Evolutionary conservation across 202 grass and related monocot species (phyloP), one percentile per base, ranked within the genome.

Genomic region (Schoenoplectus triqueter): DNA sequence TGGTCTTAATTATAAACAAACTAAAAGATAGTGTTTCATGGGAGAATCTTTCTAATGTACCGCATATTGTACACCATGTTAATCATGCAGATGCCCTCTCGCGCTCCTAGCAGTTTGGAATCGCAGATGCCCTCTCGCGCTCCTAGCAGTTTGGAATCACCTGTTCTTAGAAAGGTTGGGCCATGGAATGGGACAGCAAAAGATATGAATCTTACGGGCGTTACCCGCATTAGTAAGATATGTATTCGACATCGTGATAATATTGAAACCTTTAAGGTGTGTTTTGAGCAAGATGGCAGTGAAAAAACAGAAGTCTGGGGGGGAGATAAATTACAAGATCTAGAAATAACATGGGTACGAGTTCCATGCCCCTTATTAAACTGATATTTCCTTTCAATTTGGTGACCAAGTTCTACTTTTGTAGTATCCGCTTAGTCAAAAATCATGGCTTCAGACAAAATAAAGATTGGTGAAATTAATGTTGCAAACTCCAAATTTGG

Each of bases 251-350:
- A 91, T 85, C 60, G 85, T 10, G 69, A 31, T 19, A 15, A 84
- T 46, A 85, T 88, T 13, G 86, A 90, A 56, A 83, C 81, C 82
- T 40, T 89, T 20, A 82, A 67, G 10, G 69, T 93, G 3, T 49
- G 84, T 13, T 90, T 86, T 47, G 80, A 81, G 3, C 87, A 77
- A 3, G 45, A 70, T 68, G 84, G 82, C 59, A n/a, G 44, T 87
- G 84, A 93, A 73, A 83, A 83, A 83, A 89, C 84, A 41, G 76
- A 87, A 78, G 73, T 84, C 13, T 91, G 91, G 87, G 91, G 89
- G 0, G 64, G 64, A 67, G 10, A 62, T 13, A 22, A 64, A 31
- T 31, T 31, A 22, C 62, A 57, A 57, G 54, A 57, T 57, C 54
- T 13, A 57, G 54, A 57, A 2, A 57, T 57, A 14, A 3, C 54